phyloP scores from a whole-genome alignment of 1,139 yeast genomes.

The Blastobotrys persicus region DNA sequence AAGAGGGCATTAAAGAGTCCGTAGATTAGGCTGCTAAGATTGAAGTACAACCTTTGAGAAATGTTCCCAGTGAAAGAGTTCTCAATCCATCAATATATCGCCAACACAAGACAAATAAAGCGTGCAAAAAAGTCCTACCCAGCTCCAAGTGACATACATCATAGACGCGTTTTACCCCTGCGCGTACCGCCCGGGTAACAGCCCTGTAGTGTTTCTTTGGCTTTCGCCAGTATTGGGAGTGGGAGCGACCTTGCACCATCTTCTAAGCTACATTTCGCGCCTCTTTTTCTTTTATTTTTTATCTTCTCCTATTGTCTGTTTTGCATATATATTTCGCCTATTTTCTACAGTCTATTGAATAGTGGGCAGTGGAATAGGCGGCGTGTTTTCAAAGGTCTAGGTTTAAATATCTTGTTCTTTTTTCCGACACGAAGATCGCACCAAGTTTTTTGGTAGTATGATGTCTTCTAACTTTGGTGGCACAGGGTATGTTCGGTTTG shows the following conservation, averaged over 20 bases:
- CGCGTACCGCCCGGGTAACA: neutral
- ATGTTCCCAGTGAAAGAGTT: too few relatives aligned
- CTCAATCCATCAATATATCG: too few relatives aligned
- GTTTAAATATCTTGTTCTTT: constrained; percentile 1
- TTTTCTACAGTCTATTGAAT: neutral
- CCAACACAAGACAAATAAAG: too few relatives aligned
- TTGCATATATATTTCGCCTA: neutral
- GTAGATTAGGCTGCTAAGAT: too few relatives aligned
- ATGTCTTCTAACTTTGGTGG: constrained; percentile 4
- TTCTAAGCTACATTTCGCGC: neutral
- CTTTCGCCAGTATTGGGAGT: neutral
- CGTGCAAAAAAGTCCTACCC: too few relatives aligned
- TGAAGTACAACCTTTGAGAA: too few relatives aligned
- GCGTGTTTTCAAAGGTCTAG: neutral
- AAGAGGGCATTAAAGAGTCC: too few relatives aligned
- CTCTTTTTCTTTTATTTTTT: neutral
- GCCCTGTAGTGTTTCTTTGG: neutral
- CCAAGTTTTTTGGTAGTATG: neutral
- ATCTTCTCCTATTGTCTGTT: too few relatives aligned
- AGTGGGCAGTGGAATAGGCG: neutral
- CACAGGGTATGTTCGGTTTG: neutral
- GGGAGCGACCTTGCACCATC: too few relatives aligned
- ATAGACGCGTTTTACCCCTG: too few relatives aligned
- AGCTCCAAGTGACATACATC: too few relatives aligned
- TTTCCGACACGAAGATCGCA: neutral